A percentile compares a stretch with the other conserved stretches of the same genome.
These are phyloP conservation scores for Coleophoma cylindrospora DNA, from an alignment of 2,329 filamentous ascomycete genomes.

Conservation along the genomic window DNA sequence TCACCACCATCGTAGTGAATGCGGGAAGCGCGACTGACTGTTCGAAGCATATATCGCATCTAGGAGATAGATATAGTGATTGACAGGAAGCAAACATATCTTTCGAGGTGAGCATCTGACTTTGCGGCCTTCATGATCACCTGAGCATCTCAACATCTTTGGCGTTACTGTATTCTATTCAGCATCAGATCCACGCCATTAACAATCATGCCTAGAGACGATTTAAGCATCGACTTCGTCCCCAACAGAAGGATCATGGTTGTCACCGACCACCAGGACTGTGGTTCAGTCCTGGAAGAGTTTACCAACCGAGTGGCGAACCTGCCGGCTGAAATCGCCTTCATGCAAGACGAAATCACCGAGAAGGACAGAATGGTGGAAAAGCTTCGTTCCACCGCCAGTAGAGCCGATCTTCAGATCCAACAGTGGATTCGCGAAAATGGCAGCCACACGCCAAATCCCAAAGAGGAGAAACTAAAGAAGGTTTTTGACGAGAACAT, in stretches of 20 bases:
- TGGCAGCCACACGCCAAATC: conserved; percentile 67
- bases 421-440: conserved; percentile 79
- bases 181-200: conserved; percentile 32
- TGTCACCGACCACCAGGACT: conserved; percentile 54
- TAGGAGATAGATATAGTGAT: neutral
- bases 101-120: conserved; percentile 21
- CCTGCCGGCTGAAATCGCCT: conserved; percentile 75
- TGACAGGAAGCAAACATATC: conserved; percentile 6
- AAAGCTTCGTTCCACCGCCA: conserved; percentile 64
- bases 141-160: neutral
- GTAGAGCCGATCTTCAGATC: conserved; percentile 67
- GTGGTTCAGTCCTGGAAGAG: conserved; percentile 70
- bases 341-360: conserved; percentile 77
- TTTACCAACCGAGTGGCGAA: conserved; percentile 73
- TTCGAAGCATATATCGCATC: neutral
- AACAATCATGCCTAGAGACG: conserved; percentile 70
- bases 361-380: conserved; percentile 72
- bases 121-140: conserved; percentile 10
- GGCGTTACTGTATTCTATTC: conserved; percentile 8
- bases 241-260: conserved; percentile 43
- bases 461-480: conserved; percentile 66
- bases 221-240: conserved; percentile 65
- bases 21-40: neutral
- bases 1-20: neutral
- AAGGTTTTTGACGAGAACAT: conserved; percentile 65